Conservation (phyloP, 352 stramenopile genomes). For the Pythium vanterpoolii region DNA sequence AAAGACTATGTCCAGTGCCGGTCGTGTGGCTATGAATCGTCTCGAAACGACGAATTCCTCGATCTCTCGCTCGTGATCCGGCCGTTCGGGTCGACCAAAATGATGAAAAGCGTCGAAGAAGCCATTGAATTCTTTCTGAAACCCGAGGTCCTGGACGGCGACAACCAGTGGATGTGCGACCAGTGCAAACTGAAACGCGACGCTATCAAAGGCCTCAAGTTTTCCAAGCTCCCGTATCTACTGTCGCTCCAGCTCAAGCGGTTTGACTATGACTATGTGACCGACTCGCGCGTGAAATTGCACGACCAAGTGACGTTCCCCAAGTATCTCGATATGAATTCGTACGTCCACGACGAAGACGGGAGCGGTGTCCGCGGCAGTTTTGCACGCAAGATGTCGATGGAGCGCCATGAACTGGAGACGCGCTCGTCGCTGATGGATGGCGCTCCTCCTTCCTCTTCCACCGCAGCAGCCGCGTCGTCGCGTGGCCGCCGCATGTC, state of each 20-base stretch:
- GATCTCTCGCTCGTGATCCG: constrained; percentile 89
- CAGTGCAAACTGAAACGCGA: constrained; percentile 78
- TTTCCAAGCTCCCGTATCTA: constrained; percentile 85
- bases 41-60: constrained; percentile 83
- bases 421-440: constrained; percentile 10
- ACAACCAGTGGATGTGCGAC: constrained; percentile 91
- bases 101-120: constrained; percentile 85
- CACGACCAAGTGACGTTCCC: constrained; percentile 86
- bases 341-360: constrained; percentile 67
- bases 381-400: constrained; percentile 84
- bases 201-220: constrained; percentile 89
- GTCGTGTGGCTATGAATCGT: constrained; percentile 82
- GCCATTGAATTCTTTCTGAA: constrained; percentile 86
- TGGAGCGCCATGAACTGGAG: constrained; percentile 79
- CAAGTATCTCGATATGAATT: constrained; percentile 90
- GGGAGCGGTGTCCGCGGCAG: constrained; percentile 39
- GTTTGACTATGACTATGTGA: constrained; percentile 91
- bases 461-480: constrained; percentile 1
- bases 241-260: constrained; percentile 90
- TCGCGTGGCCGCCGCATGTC: constrained; percentile 42
- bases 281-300: constrained; percentile 86
- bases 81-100: constrained; percentile 81
- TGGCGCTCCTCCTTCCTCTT: background rate
- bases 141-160: constrained; percentile 82
- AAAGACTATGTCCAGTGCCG: constrained; percentile 90